Percentiles rank a stretch among this genome's conserved stretches.
These are phyloP conservation scores for Nephelium lappaceum DNA, from an alignment of 345 rosid genomes.

Conservation along the genomic window DNA sequence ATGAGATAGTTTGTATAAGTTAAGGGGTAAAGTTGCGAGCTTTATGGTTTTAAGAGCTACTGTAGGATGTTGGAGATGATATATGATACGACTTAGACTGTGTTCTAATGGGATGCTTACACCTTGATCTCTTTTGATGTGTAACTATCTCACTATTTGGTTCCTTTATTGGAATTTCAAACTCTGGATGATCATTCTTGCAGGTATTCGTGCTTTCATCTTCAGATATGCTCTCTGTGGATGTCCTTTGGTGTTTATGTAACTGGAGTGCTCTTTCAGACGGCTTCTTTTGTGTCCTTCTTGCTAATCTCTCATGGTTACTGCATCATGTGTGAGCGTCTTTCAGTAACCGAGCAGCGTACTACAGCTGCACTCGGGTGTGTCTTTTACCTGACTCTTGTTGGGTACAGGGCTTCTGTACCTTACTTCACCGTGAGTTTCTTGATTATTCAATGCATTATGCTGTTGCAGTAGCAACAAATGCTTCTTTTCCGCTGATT, in stretches of 20 bases:
- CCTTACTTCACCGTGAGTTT: slow-evolving; percentile 85
- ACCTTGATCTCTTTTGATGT: neutral
- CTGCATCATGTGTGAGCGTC: slow-evolving; percentile 86
- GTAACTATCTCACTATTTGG: neutral
- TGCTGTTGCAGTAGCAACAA: neutral
- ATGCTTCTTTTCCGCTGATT: slow-evolving; percentile 7
- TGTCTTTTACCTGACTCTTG: slow-evolving; percentile 81
- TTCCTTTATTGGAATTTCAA: neutral
- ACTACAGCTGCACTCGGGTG: slow-evolving; percentile 84
- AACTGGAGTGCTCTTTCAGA: slow-evolving; percentile 90
- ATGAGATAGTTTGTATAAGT: neutral
- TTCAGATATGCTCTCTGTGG: slow-evolving; percentile 85
- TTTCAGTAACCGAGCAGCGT: slow-evolving; percentile 74
- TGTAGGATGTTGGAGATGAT: neutral
- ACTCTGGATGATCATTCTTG: slow-evolving; percentile 17
- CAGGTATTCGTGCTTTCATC: slow-evolving; percentile 92
- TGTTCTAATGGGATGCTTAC: neutral
- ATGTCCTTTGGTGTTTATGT: slow-evolving; percentile 94
- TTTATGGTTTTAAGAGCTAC: neutral
- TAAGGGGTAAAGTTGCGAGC: neutral
- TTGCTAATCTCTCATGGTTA: slow-evolving; percentile 92
- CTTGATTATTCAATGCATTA: neutral
- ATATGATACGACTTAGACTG: neutral
- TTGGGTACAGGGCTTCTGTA: slow-evolving; percentile 92
- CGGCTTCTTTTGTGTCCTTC: slow-evolving; percentile 86